phyloP scores from a whole-genome alignment of 1,284 basidiomycete genomes.

The Gymnopus androsaceus region DNA sequence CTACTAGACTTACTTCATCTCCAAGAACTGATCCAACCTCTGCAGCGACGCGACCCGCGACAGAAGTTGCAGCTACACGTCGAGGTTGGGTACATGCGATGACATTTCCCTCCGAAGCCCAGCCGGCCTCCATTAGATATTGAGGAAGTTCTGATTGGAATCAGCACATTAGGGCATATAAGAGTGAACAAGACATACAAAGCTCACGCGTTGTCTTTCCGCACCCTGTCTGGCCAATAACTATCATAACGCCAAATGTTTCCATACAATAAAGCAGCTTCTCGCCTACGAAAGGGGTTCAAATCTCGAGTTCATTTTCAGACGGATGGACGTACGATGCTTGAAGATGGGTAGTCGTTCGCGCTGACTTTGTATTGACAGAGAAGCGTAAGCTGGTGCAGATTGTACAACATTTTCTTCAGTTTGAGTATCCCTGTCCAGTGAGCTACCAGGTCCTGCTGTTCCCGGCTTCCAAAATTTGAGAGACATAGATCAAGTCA shows the following conservation, averaged over 20 bases:
- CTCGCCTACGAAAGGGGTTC: slow-evolving; percentile 48
- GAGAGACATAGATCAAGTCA: slow-evolving; percentile 42
- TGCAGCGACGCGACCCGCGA: slow-evolving; percentile 86
- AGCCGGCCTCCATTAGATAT: slow-evolving; percentile 88
- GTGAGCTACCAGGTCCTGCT: slow-evolving; percentile 79
- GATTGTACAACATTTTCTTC: slow-evolving; percentile 72
- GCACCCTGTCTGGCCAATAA: slow-evolving; percentile 95
- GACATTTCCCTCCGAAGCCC: slow-evolving; percentile 78
- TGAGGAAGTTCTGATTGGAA: slow-evolving; percentile 82
- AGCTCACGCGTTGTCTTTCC: slow-evolving; percentile 94
- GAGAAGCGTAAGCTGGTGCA: slow-evolving; percentile 54
- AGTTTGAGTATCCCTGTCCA: slow-evolving; percentile 81
- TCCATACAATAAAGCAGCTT: slow-evolving; percentile 85
- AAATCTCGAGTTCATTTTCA: not conserved
- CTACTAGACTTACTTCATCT: slow-evolving; percentile 67
- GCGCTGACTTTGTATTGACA: slow-evolving; percentile 74
- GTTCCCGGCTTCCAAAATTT: slow-evolving; percentile 87
- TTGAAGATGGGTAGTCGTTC: slow-evolving; percentile 86
- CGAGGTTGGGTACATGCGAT: slow-evolving; percentile 94
- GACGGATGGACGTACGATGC: slow-evolving; percentile 58
- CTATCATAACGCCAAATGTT: slow-evolving; percentile 79
- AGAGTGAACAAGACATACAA: not conserved
- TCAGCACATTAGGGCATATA: slow-evolving; percentile 19
- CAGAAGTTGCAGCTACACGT: slow-evolving; percentile 92
- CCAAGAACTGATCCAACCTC: slow-evolving; percentile 90